Percentiles rank a stretch among this genome's conserved stretches.
These are phyloP conservation scores for Onygena corvina DNA, from an alignment of 2,329 filamentous ascomycete species.

Conservation along the genomic window DNA sequence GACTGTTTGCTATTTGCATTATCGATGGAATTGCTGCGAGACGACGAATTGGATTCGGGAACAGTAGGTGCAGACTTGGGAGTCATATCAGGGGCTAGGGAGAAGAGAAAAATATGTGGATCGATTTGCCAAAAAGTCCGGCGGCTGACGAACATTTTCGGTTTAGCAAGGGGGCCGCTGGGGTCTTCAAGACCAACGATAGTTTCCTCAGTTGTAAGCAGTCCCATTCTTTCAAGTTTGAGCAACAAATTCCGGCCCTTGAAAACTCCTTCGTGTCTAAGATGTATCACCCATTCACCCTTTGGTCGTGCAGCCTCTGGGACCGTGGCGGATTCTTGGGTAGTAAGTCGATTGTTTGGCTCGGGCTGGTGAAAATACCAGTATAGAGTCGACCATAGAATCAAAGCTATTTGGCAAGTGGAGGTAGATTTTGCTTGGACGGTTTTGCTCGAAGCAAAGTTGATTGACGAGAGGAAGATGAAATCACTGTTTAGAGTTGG, in stretches of 20 bases:
- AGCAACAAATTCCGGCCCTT: slow-evolving; percentile 70
- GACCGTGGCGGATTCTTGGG: slow-evolving; percentile 51
- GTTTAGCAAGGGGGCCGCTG: slow-evolving; percentile 54
- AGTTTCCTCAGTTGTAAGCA: slow-evolving; percentile 65
- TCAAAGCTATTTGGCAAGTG: slow-evolving; percentile 85
- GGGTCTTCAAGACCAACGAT: slow-evolving; percentile 52
- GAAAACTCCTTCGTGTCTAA: slow-evolving; percentile 79
- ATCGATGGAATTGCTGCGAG: neutral
- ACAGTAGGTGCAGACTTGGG: slow-evolving; percentile 24
- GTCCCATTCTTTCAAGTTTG: slow-evolving; percentile 86
- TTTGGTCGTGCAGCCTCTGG: slow-evolving; percentile 59
- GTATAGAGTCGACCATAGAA: slow-evolving; percentile 86
- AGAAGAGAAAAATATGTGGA: slow-evolving; percentile 76
- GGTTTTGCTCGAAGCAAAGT: slow-evolving; percentile 65
- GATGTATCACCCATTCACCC: slow-evolving; percentile 75
- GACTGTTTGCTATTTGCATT: neutral
- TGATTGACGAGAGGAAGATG: slow-evolving; percentile 85
- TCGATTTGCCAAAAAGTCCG: slow-evolving; percentile 88
- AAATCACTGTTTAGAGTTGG: slow-evolving; percentile 70
- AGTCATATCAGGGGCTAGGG: slow-evolving; percentile 49
- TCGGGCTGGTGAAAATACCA: slow-evolving; percentile 93
- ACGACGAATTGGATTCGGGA: slow-evolving; percentile 1
- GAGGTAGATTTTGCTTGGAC: slow-evolving; percentile 70
- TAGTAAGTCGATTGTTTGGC: slow-evolving; percentile 53
- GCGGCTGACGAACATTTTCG: slow-evolving; percentile 65